Evolutionary conservation across 2,329 filamentous ascomycete genomes (phyloP).

Genomic region (Aureobasidium sp.): DNA sequence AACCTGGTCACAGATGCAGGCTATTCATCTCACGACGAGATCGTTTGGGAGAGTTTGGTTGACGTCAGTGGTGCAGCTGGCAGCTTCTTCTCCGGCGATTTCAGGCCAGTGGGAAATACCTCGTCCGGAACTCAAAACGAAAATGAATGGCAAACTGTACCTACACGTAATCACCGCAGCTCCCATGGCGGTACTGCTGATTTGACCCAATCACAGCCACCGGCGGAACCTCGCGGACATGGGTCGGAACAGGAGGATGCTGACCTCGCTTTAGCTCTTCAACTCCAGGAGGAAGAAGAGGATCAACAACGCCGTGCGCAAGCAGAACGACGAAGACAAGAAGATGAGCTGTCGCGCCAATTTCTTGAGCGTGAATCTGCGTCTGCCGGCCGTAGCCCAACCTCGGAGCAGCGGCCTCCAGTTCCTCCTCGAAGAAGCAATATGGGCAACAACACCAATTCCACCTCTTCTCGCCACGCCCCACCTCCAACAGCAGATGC

Average conservation of each 20-base stretch:
- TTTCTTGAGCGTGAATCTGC: constrained; percentile 51
- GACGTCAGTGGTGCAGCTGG: constrained; percentile 79
- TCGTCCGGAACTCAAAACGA: constrained; percentile 24
- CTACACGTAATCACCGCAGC: constrained; percentile 27
- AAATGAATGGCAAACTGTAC: constrained; percentile 52
- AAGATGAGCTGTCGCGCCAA: constrained; percentile 62
- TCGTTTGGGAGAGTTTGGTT: constrained; percentile 91
- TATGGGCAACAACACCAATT: constrained; percentile 27
- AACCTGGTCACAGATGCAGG: constrained; percentile 90
- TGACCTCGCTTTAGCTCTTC: constrained; percentile 79
- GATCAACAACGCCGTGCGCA: constrained; percentile 60
- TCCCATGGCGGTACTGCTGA: background rate
- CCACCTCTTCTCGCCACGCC: constrained; percentile 20
- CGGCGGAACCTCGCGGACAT: constrained; percentile 16
- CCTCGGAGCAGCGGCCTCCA: constrained; percentile 22
- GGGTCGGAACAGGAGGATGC: constrained; percentile 72
- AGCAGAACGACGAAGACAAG: constrained; percentile 28
- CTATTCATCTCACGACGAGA: constrained; percentile 78
- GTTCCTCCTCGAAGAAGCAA: constrained; percentile 26
- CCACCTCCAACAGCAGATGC: constrained; percentile 19
- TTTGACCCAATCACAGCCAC: background rate
- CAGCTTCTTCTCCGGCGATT: constrained; percentile 86
- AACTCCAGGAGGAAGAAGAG: constrained; percentile 92
- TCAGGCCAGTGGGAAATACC: constrained; percentile 67
- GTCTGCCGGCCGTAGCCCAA: background rate